Conservation (phyloP, 1,139 yeast genomes). For the Suhomyces atakaporum region DNA sequence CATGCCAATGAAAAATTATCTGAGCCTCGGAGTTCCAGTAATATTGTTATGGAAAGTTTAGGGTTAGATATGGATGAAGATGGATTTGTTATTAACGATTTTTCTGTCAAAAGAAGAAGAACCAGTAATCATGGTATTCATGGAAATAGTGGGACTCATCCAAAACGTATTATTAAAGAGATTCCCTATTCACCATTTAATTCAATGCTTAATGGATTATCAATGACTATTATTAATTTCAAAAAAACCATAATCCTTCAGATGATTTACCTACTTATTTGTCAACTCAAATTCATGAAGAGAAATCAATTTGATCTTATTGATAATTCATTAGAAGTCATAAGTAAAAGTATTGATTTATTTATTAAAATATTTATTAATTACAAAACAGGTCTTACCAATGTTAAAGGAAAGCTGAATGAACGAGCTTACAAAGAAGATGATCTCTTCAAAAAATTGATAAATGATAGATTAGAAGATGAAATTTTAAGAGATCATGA, state of each 20-base stretch:
- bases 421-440: conserved; percentile 35
- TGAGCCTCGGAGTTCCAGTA: conserved; percentile 13
- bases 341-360: conserved; percentile 35
- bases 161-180: conserved; percentile 21
- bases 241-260: conserved; percentile 48
- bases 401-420: conserved; percentile 15
- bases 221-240: conserved; percentile 48
- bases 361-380: conserved; percentile 44
- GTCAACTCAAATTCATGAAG: conserved; percentile 41
- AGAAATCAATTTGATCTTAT: conserved; percentile 21
- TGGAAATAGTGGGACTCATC: conserved; percentile 11
- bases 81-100: conserved; percentile 51
- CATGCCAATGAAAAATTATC: conserved; percentile 14
- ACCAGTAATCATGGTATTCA: conserved; percentile 10
- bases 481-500: conserved; percentile 41
- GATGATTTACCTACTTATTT: conserved; percentile 46
- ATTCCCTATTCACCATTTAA: conserved; percentile 49
- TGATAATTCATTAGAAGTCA: conserved; percentile 27
- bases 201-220: conserved; percentile 45
- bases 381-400: conserved; percentile 27
- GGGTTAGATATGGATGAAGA: conserved; percentile 41
- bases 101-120: conserved; percentile 43
- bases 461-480: conserved; percentile 44
- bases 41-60: conserved; percentile 20
- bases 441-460: conserved; percentile 38